Evolutionary conservation across 2,329 filamentous ascomycete genomes (phyloP), one percentile per base, ranked within the genome.

Genomic region (Macrophomina tecta): DNA sequence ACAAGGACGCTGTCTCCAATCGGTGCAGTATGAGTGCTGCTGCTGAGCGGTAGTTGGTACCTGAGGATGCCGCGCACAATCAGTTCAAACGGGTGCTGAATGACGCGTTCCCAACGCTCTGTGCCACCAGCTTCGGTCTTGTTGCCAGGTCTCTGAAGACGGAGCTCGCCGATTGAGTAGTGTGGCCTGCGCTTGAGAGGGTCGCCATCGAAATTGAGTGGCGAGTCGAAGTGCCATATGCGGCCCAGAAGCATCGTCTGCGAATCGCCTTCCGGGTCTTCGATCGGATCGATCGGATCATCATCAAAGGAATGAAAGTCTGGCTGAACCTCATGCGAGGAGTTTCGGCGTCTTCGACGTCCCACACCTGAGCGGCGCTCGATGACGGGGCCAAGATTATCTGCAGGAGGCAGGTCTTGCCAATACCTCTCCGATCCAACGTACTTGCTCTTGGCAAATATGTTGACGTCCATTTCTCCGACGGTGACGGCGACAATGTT

Each of bases 361-460:
- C 28, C 38, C 4, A 28, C n/a, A 16, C 9, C 11, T n/a, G 16
- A 46, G 30, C 42, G 49, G 7, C 16, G 9, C 32, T 58, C 49
- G 42, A 56, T 58, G 42, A 60, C 42, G 28, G 65, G 55, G 16
- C 56, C 65, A 34, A 66, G 55, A 11, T 32, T 28, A 7, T 60
- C 63, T 12, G 69, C 70, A 7, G 72, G 70, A 8, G 73, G 74
- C 64, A 80, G 77, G 34, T 80, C 76, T 5, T 77, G 75, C 79
- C 78, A 81, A 77, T 75, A 80, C 51, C 70, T 73, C 66, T 86
- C 84, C 11, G 82, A 83, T n/a, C 92, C 91, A 12, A 94, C 91
- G 75, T 94, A 91, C 68, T 91, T 92, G 68, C 93, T 97, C 79
- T 96, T 97, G 36, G 95, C 95, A 78, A 98, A 98, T 38, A 99